Base-by-base conservation (phyloP, 805 yeast species). In the Zygosaccharomyces siamensis region DNA sequence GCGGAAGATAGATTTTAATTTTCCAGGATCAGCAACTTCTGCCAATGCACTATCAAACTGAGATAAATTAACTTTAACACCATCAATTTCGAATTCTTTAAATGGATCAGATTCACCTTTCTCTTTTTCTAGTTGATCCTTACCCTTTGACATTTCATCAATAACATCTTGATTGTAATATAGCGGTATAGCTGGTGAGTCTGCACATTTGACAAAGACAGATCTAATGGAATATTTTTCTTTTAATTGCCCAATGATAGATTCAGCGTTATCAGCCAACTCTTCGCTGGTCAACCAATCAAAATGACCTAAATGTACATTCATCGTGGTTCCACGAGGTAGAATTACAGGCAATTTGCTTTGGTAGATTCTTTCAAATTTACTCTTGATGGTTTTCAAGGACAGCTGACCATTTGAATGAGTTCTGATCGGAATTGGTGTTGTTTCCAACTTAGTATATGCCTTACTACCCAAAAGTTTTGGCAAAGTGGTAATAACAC, bases 101-200 rank as follows among this genome's bases (percentile, higher is more conserved):
- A 52, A 57, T 27, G 28, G 28, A 8, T 57, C 66, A 12, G 49
- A 48, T 5, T 28, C 47, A 5, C 56, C 55, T 16, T 55, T 51
- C n/a, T 62, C 54, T 24, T 60, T 63, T 14, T 51, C 61, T 5
- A 44, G 54, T 21, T 60, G 57, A 16, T 65, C 52, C 33, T 51
- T 50, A 3, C 47, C 47, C 7, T 60, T 54, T 16, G 67, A 72
- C 10, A 66, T 69, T 43, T 67, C 72, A 27, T 69, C 69, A 43
- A 72, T 63, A 10, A 69, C 71, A 39, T 63, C 75, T 27, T 84
- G 83, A 40, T 84, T 73, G 62, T 83, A 79, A 69, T 74, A 93
- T 51, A 93, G 73, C 39, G 99, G 98, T 59, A 93, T 72, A 7
- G 90, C 79, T 18, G 97, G 96, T 18, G 96, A 87, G 37, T 69